These are phyloP conservation scores for Plasmodium berghei DNA, from an alignment of 169 alveolate genomes.

Conservation along the genomic window DNA sequence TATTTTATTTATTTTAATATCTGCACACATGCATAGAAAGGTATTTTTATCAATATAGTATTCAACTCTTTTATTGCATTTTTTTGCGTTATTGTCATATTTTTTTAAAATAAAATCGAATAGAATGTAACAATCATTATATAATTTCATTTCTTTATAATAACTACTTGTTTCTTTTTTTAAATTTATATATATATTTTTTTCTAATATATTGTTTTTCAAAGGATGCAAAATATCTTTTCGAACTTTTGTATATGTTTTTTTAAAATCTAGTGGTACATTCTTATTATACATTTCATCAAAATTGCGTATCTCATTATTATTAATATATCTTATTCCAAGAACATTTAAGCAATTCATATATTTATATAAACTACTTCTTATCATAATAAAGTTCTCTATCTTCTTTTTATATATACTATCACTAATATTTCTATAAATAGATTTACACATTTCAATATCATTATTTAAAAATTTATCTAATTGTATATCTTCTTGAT, in stretches of 20 bases:
- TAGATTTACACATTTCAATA: conserved; percentile 34
- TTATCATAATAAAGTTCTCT: conserved; percentile 72
- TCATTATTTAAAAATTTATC: conserved; percentile 69
- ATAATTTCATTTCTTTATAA: conserved; percentile 72
- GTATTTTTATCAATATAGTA: conserved; percentile 71
- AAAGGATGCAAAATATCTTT: conserved; percentile 77
- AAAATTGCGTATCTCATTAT: conserved; percentile 74
- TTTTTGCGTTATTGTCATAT: conserved; percentile 68
- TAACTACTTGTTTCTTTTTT: conserved; percentile 67
- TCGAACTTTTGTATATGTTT: conserved; percentile 60
- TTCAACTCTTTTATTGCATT: conserved; percentile 69
- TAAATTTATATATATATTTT: conserved; percentile 73
- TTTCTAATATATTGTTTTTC: conserved; percentile 68
- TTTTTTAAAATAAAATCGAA: conserved; percentile 72
- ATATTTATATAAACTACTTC: conserved; percentile 70
- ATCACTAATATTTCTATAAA: conserved; percentile 72
- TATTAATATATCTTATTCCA: conserved; percentile 64
- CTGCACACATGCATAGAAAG: conserved; percentile 77
- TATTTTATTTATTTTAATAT: conserved; percentile 74
- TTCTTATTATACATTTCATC: conserved; percentile 37
- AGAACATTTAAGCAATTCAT: conserved; percentile 76
- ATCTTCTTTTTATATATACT: conserved; percentile 69
- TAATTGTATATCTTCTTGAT: conserved; percentile 60
- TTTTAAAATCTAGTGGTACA: conserved; percentile 44
- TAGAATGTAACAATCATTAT: conserved; percentile 67